A percentile compares a stretch with the other conserved stretches of the same genome.
These are phyloP conservation scores for Nicotiana attenuata DNA, from an alignment of 257 asterid genomes.

Conservation along the genomic window DNA sequence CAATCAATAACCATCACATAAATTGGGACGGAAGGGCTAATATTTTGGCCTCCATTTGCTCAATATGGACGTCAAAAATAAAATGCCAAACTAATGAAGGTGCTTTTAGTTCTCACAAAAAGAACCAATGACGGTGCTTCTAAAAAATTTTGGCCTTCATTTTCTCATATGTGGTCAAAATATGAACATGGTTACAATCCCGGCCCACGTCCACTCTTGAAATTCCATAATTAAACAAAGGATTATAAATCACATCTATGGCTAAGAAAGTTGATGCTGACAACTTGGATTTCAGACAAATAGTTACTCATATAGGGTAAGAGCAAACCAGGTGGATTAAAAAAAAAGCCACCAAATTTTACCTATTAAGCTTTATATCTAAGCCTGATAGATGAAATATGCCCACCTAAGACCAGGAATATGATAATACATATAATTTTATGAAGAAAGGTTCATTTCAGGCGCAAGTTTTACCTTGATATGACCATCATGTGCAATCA, in stretches of 20 bases:
- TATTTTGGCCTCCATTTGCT: not conserved
- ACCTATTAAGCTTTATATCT: not conserved
- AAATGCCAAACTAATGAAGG: not conserved
- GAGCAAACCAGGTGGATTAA: not conserved
- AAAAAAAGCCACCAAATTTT: not conserved
- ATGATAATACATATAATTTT: not conserved
- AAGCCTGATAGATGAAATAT: not conserved
- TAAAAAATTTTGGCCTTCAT: not conserved
- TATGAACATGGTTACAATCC: not conserved
- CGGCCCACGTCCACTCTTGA: not conserved
- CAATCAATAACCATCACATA: no score
- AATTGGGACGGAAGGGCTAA: no score
- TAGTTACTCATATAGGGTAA: not conserved
- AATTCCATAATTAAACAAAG: not conserved
- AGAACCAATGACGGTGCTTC: not conserved
- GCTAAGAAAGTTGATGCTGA: not conserved
- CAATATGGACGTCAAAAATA: not conserved
- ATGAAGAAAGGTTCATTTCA: not conserved
- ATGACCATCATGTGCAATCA: conserved; percentile 99
- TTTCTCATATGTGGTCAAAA: not conserved
- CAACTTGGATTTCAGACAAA: not conserved
- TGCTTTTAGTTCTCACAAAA: not conserved
- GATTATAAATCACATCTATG: not conserved
- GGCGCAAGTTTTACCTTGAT: conserved; percentile 56
- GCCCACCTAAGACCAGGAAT: not conserved